Base-by-base conservation (phyloP, 2,329 filamentous ascomycete genomes). In the Orbilia oligospora region DNA sequence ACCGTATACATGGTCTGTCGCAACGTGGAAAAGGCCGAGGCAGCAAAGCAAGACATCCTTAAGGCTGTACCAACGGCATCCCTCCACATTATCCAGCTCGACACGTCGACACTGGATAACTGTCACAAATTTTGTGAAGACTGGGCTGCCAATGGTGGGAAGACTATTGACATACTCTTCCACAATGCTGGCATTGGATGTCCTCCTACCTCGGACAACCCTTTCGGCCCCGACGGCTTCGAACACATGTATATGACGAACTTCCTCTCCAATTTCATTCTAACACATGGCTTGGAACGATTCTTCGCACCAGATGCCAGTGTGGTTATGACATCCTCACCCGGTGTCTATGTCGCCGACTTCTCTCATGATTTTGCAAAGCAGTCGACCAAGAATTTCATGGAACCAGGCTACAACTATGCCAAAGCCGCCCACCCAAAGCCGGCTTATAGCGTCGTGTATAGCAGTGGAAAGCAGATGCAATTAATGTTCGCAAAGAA, bases 181-280 rank as follows among this genome's bases (percentile, higher is more conserved):
- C 75, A 78, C 53, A 78, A 78, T 44, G 75, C 75, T 24, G 75
- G 75, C 16, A 58, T 72, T n/a, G 75, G 75, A 6, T 53, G 68
- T 41, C 63, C 75, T n/a, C 68, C 68, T 49, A 44, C 1, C 14
- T 20, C 53, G 2, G 75, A 78, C 0, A 44, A 63, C 24, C 18
- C 46, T 22, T 78, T 55, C 22, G 41, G 68, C 16, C 53, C 75
- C 6, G 75, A 78, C 27, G 68, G 68, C 18, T 72, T 68, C 44
- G 75, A 78, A 38, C 38, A 72, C 55, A 66, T 78, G 63, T 78
- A 78, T 27, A 68, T 72, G 63, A 78, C 75, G 16, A 78, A 78
- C 64, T 72, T 78, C 56, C 68, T 78, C 14, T 78, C 75, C n/a
- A 78, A 78, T 24, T 33, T 78, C 55, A 30, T 78, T 16, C 61